A percentile compares a stretch with the other conserved stretches of the same genome.
These are phyloP conservation scores for Penicillium sp. DNA, from an alignment of 2,329 filamentous ascomycete genomes.

Conservation along the genomic window DNA sequence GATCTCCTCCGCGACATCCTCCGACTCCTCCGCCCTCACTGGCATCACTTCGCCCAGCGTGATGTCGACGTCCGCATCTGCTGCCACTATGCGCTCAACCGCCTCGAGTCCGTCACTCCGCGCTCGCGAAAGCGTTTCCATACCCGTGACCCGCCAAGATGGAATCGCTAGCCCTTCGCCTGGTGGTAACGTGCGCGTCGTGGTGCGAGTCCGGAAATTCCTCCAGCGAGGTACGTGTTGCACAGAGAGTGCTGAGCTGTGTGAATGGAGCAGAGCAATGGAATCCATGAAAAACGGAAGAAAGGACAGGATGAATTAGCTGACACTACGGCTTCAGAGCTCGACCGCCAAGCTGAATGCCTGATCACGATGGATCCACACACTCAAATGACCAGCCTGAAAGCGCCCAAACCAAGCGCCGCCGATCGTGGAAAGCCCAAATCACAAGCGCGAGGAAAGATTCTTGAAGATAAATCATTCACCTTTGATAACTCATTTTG, in stretches of 20 bases:
- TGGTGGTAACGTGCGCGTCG: conserved; percentile 79
- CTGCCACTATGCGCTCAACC: conserved; percentile 56
- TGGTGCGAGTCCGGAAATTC: conserved; percentile 79
- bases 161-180: conserved; percentile 53
- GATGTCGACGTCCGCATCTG: conserved; percentile 42
- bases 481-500: conserved; percentile 98
- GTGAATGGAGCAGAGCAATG: background rate
- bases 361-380: conserved; percentile 88
- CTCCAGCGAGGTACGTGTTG: conserved; percentile 68
- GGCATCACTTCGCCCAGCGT: conserved; percentile 44
- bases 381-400: conserved; percentile 81
- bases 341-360: conserved; percentile 78
- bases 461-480: conserved; percentile 85
- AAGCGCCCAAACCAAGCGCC: conserved; percentile 64
- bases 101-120: conserved; percentile 79
- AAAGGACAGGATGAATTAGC: background rate
- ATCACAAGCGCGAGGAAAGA: conserved; percentile 67
- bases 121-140: conserved; percentile 69
- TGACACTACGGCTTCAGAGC: conserved; percentile 61
- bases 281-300: too few species aligned
- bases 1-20: conserved; percentile 39
- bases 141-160: conserved; percentile 54
- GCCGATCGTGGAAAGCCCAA: conserved; percentile 58
- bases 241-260: background rate
- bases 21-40: conserved; percentile 39